Evolutionary conservation across 164 flowering plant species (phyloP).

Genomic region (Magnolia changhungtana): DNA sequence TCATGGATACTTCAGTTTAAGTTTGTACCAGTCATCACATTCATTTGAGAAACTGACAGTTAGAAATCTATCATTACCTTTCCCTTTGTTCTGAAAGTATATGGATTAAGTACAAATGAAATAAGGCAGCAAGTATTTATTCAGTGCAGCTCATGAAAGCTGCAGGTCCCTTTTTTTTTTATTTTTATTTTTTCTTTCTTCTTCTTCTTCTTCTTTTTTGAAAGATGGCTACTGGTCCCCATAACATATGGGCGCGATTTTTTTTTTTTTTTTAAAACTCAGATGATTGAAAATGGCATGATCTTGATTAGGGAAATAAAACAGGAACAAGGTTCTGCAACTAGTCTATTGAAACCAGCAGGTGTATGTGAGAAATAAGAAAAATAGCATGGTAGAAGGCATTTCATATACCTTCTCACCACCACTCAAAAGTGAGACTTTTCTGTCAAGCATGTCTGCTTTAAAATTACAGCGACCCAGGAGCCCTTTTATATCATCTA

Average conservation of each 20-base stretch:
- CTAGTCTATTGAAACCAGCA: background rate
- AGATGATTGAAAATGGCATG: background rate
- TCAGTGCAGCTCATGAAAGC: too few species aligned
- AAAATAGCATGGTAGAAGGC: background rate
- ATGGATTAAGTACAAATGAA: too few species aligned
- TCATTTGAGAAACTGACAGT: too few species aligned
- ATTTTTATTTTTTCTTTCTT: too few species aligned
- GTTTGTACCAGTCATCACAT: too few species aligned
- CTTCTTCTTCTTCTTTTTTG: too few species aligned
- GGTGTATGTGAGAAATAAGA: background rate
- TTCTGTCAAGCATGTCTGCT: constrained; percentile 91
- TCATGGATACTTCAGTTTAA: background rate
- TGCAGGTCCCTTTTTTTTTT: too few species aligned
- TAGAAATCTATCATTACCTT: too few species aligned
- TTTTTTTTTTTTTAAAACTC: too few species aligned
- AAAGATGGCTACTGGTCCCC: too few species aligned
- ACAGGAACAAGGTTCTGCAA: too few species aligned
- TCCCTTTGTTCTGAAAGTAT: background rate
- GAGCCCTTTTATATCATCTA: constrained; percentile 96
- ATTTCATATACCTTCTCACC: constrained; percentile 82
- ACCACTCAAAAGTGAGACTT: constrained; percentile 91
- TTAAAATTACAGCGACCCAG: constrained; percentile 98
- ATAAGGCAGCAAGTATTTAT: too few species aligned
- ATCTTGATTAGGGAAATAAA: background rate
- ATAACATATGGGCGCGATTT: background rate